phyloP scores from a whole-genome alignment of 352 stramenopile genomes.

The Phytophthora macrochlamydospora region DNA sequence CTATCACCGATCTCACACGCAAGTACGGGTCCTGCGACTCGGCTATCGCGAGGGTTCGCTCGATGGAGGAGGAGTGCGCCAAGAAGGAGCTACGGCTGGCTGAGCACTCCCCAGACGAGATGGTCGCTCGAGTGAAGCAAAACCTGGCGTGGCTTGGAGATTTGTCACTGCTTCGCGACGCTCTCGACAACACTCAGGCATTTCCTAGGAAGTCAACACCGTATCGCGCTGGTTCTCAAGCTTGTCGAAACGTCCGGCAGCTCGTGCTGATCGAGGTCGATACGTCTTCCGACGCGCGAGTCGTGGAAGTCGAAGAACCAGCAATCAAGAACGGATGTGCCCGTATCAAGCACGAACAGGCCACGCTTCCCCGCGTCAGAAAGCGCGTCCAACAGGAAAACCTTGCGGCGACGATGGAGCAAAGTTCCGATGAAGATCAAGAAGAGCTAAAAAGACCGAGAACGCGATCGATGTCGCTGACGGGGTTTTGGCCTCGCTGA shows the following conservation, averaged over 20 bases:
- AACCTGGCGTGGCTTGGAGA: slow-evolving; percentile 4
- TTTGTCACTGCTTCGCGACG: neutral
- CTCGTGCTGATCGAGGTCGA: neutral
- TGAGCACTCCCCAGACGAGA: neutral
- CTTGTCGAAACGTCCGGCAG: neutral
- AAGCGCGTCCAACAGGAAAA: neutral
- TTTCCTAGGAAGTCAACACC: neutral
- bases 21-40: neutral
- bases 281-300: neutral
- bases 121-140: neutral
- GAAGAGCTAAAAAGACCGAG: neutral
- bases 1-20: neutral
- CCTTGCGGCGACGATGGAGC: neutral
- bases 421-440: neutral
- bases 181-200: neutral
- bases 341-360: too few relatives aligned
- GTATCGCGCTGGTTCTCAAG: neutral
- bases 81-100: neutral
- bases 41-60: neutral
- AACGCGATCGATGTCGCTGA: neutral
- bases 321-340: neutral
- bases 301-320: neutral
- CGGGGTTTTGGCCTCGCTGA: neutral
- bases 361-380: too few relatives aligned
- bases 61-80: neutral